These are phyloP conservation scores for Fennellomyces sp. DNA, from an alignment of 371 early-diverging fungal species.

Conservation along the genomic window DNA sequence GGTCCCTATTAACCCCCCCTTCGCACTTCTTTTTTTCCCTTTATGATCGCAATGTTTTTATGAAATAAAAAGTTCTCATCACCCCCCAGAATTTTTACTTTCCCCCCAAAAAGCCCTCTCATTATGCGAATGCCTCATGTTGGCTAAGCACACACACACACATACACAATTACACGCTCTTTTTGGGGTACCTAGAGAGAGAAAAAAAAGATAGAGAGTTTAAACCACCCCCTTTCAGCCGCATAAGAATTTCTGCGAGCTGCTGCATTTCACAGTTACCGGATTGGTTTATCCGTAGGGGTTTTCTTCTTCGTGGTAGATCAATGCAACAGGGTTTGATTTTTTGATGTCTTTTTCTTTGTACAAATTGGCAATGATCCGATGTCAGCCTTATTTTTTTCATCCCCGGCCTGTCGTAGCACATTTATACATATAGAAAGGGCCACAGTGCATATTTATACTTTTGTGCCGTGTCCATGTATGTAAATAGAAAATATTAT, in stretches of 20 bases:
- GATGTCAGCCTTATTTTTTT: constrained; percentile 2
- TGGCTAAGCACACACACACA: background rate
- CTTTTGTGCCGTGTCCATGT: constrained; percentile 1
- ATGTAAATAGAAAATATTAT: constrained; percentile 8
- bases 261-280: background rate
- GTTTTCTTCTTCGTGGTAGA: constrained; percentile 3
- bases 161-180: too few species aligned
- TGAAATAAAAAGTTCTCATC: constrained; percentile 2
- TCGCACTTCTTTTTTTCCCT: background rate
- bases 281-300: constrained; percentile 1
- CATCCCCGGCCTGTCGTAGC: constrained; percentile 1
- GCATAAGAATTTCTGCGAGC: background rate
- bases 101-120: background rate
- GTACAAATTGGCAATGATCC: constrained; percentile 9
- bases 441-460: constrained; percentile 2
- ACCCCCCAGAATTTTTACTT: background rate
- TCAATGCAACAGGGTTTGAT: constrained; percentile 9
- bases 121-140: background rate
- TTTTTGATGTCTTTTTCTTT: background rate
- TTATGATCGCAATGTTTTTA: background rate
- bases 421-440: constrained; percentile 6
- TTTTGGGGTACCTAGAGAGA: too few species aligned
- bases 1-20: constrained; percentile 1
- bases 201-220: background rate
- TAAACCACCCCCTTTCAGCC: constrained; percentile 2